Evolutionary conservation across 2,329 filamentous ascomycete genomes (phyloP).

Genomic region (Albophoma yamanashiensis): DNA sequence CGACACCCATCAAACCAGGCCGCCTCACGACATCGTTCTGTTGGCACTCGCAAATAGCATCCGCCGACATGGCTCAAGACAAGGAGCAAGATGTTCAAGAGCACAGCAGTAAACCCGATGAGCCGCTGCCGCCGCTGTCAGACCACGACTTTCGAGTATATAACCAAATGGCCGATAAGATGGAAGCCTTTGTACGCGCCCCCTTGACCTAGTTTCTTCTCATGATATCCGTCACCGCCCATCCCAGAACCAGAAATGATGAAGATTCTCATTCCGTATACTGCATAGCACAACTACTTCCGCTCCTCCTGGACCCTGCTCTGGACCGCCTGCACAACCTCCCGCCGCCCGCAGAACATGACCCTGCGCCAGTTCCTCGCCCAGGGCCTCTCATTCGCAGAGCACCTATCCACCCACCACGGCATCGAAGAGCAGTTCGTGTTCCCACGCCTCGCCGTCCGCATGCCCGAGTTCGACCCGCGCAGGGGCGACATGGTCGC

Average conservation of each 20-base stretch:
- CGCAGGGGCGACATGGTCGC: slow-evolving; percentile 49
- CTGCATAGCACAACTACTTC: slow-evolving; percentile 63
- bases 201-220: background rate
- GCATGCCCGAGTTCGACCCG: slow-evolving; percentile 65
- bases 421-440: slow-evolving; percentile 72
- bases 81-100: background rate
- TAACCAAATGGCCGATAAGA: slow-evolving; percentile 63
- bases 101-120: background rate
- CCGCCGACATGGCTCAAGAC: background rate
- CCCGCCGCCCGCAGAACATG: slow-evolving; percentile 51
- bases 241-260: too few relatives aligned
- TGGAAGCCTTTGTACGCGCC: slow-evolving; percentile 30
- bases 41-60: background rate
- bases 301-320: slow-evolving; percentile 62
- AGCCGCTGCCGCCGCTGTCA: slow-evolving; percentile 49
- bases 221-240: background rate
- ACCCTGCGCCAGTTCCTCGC: slow-evolving; percentile 59
- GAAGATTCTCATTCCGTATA: background rate
- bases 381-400: slow-evolving; percentile 57
- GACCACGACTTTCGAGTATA: slow-evolving; percentile 56
- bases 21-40: background rate
- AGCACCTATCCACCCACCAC: slow-evolving; percentile 67
- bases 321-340: slow-evolving; percentile 50
- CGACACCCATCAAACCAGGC: background rate
- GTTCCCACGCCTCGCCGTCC: slow-evolving; percentile 65